Evolutionary conservation across 2,329 filamentous ascomycete species (phyloP), one percentile per base, ranked within the genome.

Genomic region (Neoarthrinium moseri): DNA sequence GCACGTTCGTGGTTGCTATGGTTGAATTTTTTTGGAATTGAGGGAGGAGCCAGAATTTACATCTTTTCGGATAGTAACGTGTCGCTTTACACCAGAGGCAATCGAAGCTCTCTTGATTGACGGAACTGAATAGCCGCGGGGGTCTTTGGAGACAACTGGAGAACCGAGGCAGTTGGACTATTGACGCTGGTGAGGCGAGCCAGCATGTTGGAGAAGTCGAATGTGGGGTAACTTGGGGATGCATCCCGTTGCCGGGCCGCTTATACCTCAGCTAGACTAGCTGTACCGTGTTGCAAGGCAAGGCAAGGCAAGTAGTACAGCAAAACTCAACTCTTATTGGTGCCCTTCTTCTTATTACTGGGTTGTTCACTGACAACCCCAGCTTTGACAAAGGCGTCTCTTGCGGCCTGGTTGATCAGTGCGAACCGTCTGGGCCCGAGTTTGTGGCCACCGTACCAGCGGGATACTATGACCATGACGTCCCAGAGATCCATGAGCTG

Each of bases 401-500:
- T 80, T 6, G 91, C 91, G 7, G 84, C 88, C 45, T 81, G 78
- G 63, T 96, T 96, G 62, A 99, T 97, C 45, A 96, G 74, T 11
- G 90, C 83, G 63, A 99, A 99, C 53, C 94, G 75, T 64, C 91
- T 86, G 40, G 92, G 91, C 0, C 94, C 94, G 36, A 99, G 69
- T 57, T 91, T 86, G 47, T 95, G 80, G 2, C 94, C 94, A 4
- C 94, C 94, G 66, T 95, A 99, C 94, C 94, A 99, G 51, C 94
- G 74, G 30, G 89, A 91, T 22, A 99, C 92, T 4, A 99, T 86
- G 0, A 99, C 90, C 72, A 97, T 86, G 13, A 87, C 86, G 65
- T 95, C 82, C 91, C 91, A 96, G 10, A 95, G 76, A 60, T 91
- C 89, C 89, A 96, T 96, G 50, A 96, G 70, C 71, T 96, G 91